Evolutionary conservation across 2,329 filamentous ascomycete genomes (phyloP).

Genomic region (Cladophialophora yegresii): DNA sequence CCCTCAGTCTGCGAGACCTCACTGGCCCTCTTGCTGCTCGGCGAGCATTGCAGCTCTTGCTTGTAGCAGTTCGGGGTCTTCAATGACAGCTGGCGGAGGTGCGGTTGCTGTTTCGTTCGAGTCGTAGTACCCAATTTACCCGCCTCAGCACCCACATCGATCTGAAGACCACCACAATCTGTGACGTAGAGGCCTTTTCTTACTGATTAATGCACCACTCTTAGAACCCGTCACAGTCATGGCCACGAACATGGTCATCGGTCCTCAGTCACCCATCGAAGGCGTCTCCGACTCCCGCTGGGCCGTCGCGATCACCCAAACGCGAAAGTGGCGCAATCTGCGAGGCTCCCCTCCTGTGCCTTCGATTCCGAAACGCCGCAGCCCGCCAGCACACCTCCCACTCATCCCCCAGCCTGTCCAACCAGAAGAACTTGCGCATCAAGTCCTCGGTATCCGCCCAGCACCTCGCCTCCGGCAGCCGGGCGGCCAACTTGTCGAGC

Average conservation of each 20-base stretch:
- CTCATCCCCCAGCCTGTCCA: conserved; percentile 21
- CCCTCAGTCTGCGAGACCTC: too few species aligned
- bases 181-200: too few species aligned
- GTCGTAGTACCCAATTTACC: too few species aligned
- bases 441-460: conserved; percentile 19
- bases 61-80: too few species aligned
- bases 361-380: conserved; percentile 11
- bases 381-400: conserved; percentile 29
- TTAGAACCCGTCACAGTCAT: too few species aligned
- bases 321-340: conserved; percentile 6
- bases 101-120: too few species aligned
- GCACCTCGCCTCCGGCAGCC: conserved; percentile 14
- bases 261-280: neutral
- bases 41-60: too few species aligned
- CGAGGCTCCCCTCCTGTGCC: conserved; percentile 22
- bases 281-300: conserved; percentile 4
- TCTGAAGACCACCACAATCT: too few species aligned
- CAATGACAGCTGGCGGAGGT: too few species aligned
- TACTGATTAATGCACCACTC: too few species aligned
- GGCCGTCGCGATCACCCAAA: conserved; percentile 7
- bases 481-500: conserved; percentile 10
- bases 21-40: too few species aligned
- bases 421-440: conserved; percentile 24
- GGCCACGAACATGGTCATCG: neutral
- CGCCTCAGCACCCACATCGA: too few species aligned